A percentile compares a stretch with the other conserved stretches of the same genome.
phyloP scores from a whole-genome alignment of 345 rosid genomes.

The Theobroma cacao region DNA sequence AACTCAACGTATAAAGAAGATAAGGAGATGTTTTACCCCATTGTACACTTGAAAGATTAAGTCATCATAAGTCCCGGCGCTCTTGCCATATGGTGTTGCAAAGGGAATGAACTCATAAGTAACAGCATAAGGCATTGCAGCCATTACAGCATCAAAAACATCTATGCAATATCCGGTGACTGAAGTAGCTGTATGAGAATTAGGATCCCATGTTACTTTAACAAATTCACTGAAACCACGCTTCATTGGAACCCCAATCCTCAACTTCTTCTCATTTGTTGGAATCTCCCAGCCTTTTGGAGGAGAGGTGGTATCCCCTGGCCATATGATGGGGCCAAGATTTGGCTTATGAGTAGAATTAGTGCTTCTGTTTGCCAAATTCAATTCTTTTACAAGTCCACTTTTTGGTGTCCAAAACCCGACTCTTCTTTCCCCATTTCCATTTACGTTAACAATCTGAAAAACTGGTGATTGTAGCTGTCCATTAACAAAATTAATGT shows the following conservation, averaged over 20 bases:
- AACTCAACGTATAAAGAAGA: constrained; percentile 4
- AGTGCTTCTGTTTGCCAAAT: neutral
- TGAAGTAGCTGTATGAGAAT: neutral
- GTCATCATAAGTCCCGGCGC: constrained; percentile 34
- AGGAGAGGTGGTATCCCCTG: constrained; percentile 28
- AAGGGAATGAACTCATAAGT: constrained; percentile 33
- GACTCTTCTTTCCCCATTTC: constrained; percentile 22
- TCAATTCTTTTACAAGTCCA: constrained; percentile 31
- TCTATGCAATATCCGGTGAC: constrained; percentile 45
- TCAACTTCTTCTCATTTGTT: constrained; percentile 38
- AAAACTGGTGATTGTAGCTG: constrained; percentile 33
- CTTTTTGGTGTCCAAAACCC: constrained; percentile 50
- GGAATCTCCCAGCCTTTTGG: constrained; percentile 57
- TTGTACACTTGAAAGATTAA: constrained; percentile 42
- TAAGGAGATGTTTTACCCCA: constrained; percentile 27
- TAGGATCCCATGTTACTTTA: constrained; percentile 28
- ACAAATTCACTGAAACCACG: constrained; percentile 37
- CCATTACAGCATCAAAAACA: constrained; percentile 41
- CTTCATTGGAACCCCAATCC: constrained; percentile 45
- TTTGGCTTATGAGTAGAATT: constrained; percentile 25
- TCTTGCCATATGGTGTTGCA: constrained; percentile 15
- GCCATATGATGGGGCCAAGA: constrained; percentile 37
- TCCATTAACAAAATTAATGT: constrained; percentile 29
- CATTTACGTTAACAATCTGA: constrained; percentile 43
- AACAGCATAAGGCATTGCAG: constrained; percentile 41